Evolutionary conservation across 768 basidiomycete species (phyloP).

Genomic region (Macrolepiota albuminosa): DNA sequence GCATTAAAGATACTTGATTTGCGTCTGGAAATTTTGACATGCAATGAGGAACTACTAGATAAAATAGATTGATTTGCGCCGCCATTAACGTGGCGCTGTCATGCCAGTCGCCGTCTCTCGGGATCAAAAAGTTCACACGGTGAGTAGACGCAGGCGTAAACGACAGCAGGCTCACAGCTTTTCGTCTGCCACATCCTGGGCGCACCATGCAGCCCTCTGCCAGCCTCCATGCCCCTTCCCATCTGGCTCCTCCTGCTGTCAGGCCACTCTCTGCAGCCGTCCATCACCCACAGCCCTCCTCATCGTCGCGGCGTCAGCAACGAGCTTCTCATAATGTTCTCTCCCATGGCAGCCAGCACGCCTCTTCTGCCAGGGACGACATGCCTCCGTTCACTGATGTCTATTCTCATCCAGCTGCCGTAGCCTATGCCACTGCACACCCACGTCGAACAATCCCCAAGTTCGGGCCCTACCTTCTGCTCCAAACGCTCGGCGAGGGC

Average conservation of each 20-base stretch:
- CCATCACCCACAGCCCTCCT: conserved; percentile 42
- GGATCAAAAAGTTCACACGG: conserved; percentile 9
- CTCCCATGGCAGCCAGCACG: conserved; percentile 32
- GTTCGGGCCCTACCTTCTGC: conserved; percentile 92
- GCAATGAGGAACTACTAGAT: no score
- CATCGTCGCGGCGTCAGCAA: conserved; percentile 46
- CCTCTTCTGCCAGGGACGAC: conserved; percentile 34
- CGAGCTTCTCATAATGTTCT: conserved; percentile 72
- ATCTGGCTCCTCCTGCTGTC: conserved; percentile 34
- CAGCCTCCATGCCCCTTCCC: conserved; percentile 26
- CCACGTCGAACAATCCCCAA: conserved; percentile 84
- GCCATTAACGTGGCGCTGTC: no score
- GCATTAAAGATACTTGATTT: neutral
- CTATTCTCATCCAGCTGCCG: conserved; percentile 79
- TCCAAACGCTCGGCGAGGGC: conserved; percentile 96
- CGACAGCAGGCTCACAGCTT: conserved; percentile 4
- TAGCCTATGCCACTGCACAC: conserved; percentile 79
- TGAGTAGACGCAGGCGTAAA: neutral
- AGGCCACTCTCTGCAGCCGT: conserved; percentile 60
- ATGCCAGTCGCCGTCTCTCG: neutral
- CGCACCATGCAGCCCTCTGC: conserved; percentile 17
- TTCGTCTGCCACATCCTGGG: conserved; percentile 3
- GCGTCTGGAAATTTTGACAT: neutral
- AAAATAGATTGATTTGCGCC: no score
- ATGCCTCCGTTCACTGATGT: conserved; percentile 61